phyloP scores from a whole-genome alignment of 306 rosid genomes.

The Hippophae tibetana region DNA sequence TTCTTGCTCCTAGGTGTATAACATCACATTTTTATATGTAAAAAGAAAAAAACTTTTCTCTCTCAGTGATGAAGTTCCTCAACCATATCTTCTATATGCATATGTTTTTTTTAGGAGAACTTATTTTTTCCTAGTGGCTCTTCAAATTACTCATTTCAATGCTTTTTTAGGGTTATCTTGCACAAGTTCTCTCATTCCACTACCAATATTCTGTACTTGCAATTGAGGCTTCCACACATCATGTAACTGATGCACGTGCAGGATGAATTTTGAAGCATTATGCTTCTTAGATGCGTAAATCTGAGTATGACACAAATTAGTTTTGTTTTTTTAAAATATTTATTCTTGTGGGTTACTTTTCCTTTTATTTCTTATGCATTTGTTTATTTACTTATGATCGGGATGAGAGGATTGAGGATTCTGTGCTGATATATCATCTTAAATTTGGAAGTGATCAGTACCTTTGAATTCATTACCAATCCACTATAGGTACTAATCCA shows the following conservation, averaged over 20 bases:
- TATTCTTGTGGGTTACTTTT: background rate
- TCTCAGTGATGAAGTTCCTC: background rate
- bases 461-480: too few relatives aligned
- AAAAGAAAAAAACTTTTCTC: background rate
- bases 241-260: slow-evolving; percentile 77
- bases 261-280: slow-evolving; percentile 61
- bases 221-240: slow-evolving; percentile 86
- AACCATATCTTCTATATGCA: background rate
- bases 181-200: slow-evolving; percentile 81
- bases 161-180: slow-evolving; percentile 76
- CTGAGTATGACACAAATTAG: slow-evolving; percentile 35
- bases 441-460: too few relatives aligned
- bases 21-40: background rate
- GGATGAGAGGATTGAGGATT: too few relatives aligned
- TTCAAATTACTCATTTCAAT: background rate
- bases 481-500: too few relatives aligned
- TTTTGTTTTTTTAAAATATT: background rate
- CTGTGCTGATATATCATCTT: too few relatives aligned
- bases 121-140: slow-evolving; percentile 3
- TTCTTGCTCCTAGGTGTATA: too few relatives aligned
- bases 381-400: too few relatives aligned
- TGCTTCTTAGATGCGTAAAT: slow-evolving; percentile 58
- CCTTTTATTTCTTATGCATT: background rate
- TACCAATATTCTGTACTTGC: slow-evolving; percentile 73
- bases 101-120: background rate